These are phyloP conservation scores for Coix lacrymajobi DNA, from an alignment of 176 grass and related monocot genomes.

Conservation along the genomic window DNA sequence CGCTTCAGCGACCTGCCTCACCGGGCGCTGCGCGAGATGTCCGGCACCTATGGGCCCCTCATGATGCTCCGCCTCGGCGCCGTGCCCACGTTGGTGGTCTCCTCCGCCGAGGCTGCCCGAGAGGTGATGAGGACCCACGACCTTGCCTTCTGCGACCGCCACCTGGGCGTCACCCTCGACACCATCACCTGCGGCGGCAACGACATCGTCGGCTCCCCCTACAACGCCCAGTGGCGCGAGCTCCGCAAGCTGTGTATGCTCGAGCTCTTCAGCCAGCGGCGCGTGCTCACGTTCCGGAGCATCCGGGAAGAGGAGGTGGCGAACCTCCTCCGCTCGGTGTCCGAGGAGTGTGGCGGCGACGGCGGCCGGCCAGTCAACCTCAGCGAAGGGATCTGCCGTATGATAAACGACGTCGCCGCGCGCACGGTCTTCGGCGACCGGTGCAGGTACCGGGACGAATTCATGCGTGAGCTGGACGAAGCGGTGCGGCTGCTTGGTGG, in stretches of 20 bases:
- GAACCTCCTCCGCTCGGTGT: conserved; percentile 4
- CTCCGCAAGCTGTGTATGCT: conserved; percentile 25
- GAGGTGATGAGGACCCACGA: conserved; percentile 38
- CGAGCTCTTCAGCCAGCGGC: conserved; percentile 35
- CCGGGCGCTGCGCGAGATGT: conserved; percentile 11
- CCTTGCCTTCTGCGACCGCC: conserved; percentile 16
- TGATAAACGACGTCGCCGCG: background rate
- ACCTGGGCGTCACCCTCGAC: conserved; percentile 6
- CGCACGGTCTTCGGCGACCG: conserved; percentile 19
- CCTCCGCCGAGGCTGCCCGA: conserved; percentile 16
- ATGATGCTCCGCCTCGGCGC: no score
- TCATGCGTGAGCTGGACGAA: background rate
- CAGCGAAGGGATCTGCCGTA: background rate
- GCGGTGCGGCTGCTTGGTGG: conserved; percentile 5
- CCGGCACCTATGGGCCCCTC: no score
- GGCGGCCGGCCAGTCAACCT: background rate
- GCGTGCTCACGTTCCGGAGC: conserved; percentile 21
- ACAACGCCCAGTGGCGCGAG: conserved; percentile 32
- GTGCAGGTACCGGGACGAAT: conserved; percentile 15
- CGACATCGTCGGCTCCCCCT: conserved; percentile 24
- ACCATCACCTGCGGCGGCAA: conserved; percentile 12
- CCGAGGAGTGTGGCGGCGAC: background rate
- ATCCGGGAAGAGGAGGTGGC: conserved; percentile 20
- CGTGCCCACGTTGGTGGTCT: no score
- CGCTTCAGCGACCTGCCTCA: conserved; percentile 19